phyloP scores from a whole-genome alignment of 139 green algal species.

The Microglena sp. region DNA sequence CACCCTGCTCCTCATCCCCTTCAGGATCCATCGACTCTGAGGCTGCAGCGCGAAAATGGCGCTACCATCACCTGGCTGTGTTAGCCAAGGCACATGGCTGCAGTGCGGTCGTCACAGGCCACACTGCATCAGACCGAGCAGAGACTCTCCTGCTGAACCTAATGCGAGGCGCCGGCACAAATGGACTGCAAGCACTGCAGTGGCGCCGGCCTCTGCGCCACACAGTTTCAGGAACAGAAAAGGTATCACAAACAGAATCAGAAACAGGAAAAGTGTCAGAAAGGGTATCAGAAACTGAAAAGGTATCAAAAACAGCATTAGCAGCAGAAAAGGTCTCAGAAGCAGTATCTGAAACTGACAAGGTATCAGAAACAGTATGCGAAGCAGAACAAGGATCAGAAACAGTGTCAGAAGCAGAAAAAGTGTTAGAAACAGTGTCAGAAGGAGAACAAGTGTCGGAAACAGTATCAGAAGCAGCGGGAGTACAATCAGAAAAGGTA shows the following conservation, averaged over 20 bases:
- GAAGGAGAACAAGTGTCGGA: not conserved
- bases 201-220: not conserved
- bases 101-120: slow-evolving; percentile 20
- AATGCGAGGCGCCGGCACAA: slow-evolving; percentile 16
- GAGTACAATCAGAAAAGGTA: not conserved
- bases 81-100: slow-evolving; percentile 16
- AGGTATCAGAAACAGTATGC: not conserved
- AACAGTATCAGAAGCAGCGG: not conserved
- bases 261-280: not conserved
- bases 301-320: not conserved
- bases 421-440: not conserved
- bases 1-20: no score
- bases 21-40: no score
- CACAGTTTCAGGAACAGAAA: not conserved
- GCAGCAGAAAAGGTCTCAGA: not conserved
- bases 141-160: slow-evolving; percentile 43
- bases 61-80: slow-evolving; percentile 15
- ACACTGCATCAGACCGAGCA: slow-evolving; percentile 38
- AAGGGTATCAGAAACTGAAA: not conserved
- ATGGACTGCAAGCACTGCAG: slow-evolving; percentile 16
- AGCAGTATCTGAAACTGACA: not conserved
- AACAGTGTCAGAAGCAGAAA: not conserved
- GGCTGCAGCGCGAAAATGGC: slow-evolving; percentile 16
- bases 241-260: not conserved
- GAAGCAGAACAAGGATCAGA: not conserved